Conservation (phyloP, 768 basidiomycete genomes). For the Cantharellus anzutake region DNA sequence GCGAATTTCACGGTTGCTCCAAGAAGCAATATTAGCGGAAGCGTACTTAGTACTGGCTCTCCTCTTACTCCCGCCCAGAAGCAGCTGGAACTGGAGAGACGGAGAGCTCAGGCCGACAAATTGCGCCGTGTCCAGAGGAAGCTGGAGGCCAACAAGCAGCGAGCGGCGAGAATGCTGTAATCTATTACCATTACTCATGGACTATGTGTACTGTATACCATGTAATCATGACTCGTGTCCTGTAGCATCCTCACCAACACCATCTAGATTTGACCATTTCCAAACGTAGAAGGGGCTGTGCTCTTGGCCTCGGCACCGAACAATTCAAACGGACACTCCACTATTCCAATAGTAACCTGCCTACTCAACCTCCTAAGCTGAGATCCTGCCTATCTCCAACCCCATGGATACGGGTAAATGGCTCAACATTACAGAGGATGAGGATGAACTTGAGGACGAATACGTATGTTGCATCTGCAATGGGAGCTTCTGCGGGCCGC, state of each 20-base stretch:
- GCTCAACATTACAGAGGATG: slow-evolving; percentile 30
- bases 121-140: slow-evolving; percentile 8
- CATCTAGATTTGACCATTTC: not conserved
- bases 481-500: slow-evolving; percentile 14
- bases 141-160: slow-evolving; percentile 8
- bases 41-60: not conserved
- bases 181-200: not conserved
- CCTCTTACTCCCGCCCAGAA: not conserved
- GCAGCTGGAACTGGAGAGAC: slow-evolving; percentile 7
- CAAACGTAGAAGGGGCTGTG: not conserved
- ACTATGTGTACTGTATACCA: not conserved
- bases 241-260: not conserved
- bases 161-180: slow-evolving; percentile 4
- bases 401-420: not conserved
- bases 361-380: not conserved
- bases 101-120: slow-evolving; percentile 7
- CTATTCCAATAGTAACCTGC: not conserved
- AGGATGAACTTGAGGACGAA: slow-evolving; percentile 51
- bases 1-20: slow-evolving; percentile 72
- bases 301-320: not conserved
- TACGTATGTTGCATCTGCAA: slow-evolving; percentile 30
- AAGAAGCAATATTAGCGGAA: slow-evolving; percentile 10
- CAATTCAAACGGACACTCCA: not conserved
- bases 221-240: not conserved
- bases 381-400: not conserved